A percentile compares a stretch with the other conserved stretches of the same genome.
Conservation (phyloP, 2,329 filamentous ascomycete genomes). For the Pestalotiopsis sp. region DNA sequence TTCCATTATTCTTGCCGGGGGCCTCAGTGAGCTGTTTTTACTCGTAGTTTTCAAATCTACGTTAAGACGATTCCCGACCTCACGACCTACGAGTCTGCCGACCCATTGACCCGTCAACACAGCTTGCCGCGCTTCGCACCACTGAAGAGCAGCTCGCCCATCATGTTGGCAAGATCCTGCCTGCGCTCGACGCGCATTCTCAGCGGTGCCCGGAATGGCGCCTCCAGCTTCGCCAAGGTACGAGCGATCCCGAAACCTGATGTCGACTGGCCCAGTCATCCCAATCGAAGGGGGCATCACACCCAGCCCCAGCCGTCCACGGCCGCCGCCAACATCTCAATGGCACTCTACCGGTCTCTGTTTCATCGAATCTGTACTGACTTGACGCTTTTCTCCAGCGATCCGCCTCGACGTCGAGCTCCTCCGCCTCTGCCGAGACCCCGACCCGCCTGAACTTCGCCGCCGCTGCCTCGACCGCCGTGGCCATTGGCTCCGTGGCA, state of each 20-base stretch:
- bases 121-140: conserved; percentile 33
- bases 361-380: conserved; percentile 38
- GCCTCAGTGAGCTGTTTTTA: conserved; percentile 28
- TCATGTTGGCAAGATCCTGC: conserved; percentile 92
- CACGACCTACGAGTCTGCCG: conserved; percentile 19
- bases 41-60: conserved; percentile 6
- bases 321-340: conserved; percentile 14
- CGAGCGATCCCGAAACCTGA: conserved; percentile 44
- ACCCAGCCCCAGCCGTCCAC: neutral
- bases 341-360: conserved; percentile 13
- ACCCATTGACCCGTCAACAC: conserved; percentile 20
- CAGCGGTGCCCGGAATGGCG: conserved; percentile 75
- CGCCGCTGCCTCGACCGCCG: conserved; percentile 81
- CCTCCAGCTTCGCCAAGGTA: conserved; percentile 76
- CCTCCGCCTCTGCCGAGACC: conserved; percentile 72
- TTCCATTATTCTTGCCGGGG: conserved; percentile 23
- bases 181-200: conserved; percentile 87
- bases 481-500: conserved; percentile 85
- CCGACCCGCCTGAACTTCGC: conserved; percentile 84
- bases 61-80: conserved; percentile 15
- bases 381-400: conserved; percentile 46
- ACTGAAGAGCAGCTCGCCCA: conserved; percentile 53
- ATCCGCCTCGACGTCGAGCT: conserved; percentile 69
- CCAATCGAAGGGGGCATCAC: neutral
- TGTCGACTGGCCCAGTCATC: neutral